A percentile compares a stretch with the other conserved stretches of the same genome.
Evolutionary conservation across 176 grass and related monocot species (phyloP).

Genomic region (Oryza australiensis): DNA sequence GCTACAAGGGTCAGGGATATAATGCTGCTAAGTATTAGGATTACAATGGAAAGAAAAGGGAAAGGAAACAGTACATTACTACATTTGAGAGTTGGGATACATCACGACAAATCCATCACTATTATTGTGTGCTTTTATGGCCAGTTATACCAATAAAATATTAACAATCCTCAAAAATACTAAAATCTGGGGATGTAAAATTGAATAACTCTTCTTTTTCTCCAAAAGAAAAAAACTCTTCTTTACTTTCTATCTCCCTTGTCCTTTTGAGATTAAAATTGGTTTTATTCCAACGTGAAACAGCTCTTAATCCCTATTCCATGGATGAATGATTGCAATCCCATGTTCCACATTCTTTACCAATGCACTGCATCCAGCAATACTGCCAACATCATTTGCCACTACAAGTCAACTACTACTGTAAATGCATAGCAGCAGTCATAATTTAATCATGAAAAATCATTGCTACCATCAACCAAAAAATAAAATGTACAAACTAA

Average conservation of each 20-base stretch:
- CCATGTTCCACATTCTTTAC: not conserved
- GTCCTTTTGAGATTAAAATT: not conserved
- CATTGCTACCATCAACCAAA: not conserved
- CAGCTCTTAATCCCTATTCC: not conserved
- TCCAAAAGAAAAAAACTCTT: not conserved
- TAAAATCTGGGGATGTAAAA: not conserved
- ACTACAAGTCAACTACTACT: not conserved
- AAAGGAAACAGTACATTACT: not conserved
- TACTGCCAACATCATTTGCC: not conserved
- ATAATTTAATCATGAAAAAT: conserved; percentile 1
- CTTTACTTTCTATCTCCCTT: not conserved
- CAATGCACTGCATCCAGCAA: not conserved
- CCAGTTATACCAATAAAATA: not conserved
- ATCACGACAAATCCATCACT: not conserved
- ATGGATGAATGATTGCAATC: not conserved
- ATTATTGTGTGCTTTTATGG: not conserved
- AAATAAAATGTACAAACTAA: not conserved
- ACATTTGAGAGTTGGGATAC: not conserved
- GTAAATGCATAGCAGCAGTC: not conserved
- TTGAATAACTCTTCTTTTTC: not conserved
- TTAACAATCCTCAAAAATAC: not conserved
- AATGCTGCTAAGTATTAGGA: not conserved
- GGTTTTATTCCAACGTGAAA: not conserved
- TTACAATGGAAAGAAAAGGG: not conserved
- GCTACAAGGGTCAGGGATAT: not conserved